Base-by-base conservation (phyloP, 2,329 filamentous ascomycete genomes). In the Penicillium occitanis region DNA sequence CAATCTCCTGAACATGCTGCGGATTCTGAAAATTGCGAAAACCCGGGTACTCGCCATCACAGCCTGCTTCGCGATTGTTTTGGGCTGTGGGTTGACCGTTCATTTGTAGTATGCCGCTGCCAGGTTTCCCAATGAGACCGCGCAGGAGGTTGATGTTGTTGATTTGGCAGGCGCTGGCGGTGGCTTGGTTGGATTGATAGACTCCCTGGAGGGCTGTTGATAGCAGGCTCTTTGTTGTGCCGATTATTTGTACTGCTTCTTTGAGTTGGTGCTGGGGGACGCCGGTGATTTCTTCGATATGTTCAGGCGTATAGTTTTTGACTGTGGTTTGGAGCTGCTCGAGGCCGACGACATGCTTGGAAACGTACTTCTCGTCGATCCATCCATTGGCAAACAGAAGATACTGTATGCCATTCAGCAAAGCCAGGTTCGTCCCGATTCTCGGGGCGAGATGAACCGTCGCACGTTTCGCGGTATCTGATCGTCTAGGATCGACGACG, bases 101-200 rank as follows among this genome's bases (percentile, higher is more conserved):
- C 77, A 79, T 79, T 62, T 79, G 77, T 8, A 76, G 68, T 61
- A 79, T 70, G 8, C 77, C 77, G 57, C 74, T 72, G 14, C 77
- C 77, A 1, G 75, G 72, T 48, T 71, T 76, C 5, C 77, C 77
- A 19, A 79, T 76, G 17, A 73, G 69, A 1, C 77, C 77, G 6
- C 73, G 73, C 1, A 79, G 69, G 1, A 79, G 73, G 58, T 78
- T 79, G 71, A 80, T 78, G 66, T 79, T 80, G 69, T 80, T 79
- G 68, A 80, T 77, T 66, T 78, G 76, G 66, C 77, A 79, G 0
- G 77, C 77, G 61, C 71, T 73, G 1, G 78, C 77, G 3, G 78
- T 79, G n/a, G 76, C 76, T 66, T 79, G 78, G 69, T 79, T 77
- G 1, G 77, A 78, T 67, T 79, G 77, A 63, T 80, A 80, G 5